phyloP scores from a whole-genome alignment of 2,329 filamentous ascomycete species.

The Colletotrichum incanum region DNA sequence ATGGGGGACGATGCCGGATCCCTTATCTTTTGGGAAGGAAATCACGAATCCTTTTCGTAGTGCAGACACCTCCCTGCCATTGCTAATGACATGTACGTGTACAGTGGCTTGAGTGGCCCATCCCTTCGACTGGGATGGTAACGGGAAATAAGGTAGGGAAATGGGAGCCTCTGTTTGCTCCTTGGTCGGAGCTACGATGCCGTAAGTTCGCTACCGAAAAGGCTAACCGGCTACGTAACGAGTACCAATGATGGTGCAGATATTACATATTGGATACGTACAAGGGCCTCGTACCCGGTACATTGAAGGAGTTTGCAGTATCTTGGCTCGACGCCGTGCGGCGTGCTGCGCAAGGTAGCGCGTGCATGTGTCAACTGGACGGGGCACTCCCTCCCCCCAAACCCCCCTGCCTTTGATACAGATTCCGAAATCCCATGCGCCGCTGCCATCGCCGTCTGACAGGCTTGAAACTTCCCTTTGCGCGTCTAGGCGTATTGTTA shows the following conservation, averaged over 20 bases:
- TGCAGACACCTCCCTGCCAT: background rate
- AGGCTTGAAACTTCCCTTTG: background rate
- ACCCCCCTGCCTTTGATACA: background rate
- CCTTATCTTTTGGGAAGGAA: constrained; percentile 29
- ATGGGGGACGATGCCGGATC: constrained; percentile 31
- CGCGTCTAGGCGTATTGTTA: background rate
- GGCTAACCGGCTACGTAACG: constrained; percentile 17
- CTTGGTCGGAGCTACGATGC: constrained; percentile 4
- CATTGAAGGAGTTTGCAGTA: background rate
- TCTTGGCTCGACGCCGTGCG: constrained; percentile 1
- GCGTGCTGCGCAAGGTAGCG: constrained; percentile 4
- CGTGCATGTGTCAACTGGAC: constrained; percentile 27
- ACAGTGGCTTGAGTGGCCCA: background rate
- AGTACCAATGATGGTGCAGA: constrained; percentile 14
- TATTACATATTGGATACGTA: constrained; percentile 30
- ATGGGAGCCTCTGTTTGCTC: background rate
- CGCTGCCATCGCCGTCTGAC: constrained; percentile 6
- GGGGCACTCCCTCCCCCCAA: background rate
- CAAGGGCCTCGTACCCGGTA: constrained; percentile 15
- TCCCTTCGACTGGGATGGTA: constrained; percentile 9
- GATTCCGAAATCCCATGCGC: constrained; percentile 10
- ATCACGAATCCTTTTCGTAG: constrained; percentile 25
- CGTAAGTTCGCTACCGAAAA: constrained; percentile 9
- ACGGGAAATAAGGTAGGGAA: constrained; percentile 13
- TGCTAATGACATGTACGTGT: constrained; percentile 1